These are phyloP conservation scores for Exserohilum turcica DNA, from an alignment of 2,329 filamentous ascomycete species.

Conservation along the genomic window DNA sequence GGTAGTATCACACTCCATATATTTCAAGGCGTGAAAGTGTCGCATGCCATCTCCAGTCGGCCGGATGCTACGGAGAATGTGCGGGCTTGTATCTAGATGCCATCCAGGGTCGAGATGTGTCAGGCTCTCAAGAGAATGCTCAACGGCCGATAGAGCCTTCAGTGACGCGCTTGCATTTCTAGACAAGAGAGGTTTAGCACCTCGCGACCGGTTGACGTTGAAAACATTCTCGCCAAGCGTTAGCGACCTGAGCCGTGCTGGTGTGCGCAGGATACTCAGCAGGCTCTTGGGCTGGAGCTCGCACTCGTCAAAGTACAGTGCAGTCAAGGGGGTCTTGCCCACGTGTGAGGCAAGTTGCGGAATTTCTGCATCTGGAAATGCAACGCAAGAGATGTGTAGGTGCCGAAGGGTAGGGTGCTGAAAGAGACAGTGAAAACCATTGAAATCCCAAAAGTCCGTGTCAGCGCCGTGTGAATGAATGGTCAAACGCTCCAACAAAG, in stretches of 20 bases:
- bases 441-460: slow-evolving; percentile 42
- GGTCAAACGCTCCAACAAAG: slow-evolving; percentile 36
- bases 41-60: slow-evolving; percentile 37
- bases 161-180: slow-evolving; percentile 23
- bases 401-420: slow-evolving; percentile 41
- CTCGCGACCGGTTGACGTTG: slow-evolving; percentile 24
- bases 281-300: slow-evolving; percentile 33
- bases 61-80: slow-evolving; percentile 21
- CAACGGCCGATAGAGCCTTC: slow-evolving; percentile 33
- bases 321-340: slow-evolving; percentile 35
- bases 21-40: slow-evolving; percentile 36
- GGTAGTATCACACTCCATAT: slow-evolving; percentile 35
- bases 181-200: slow-evolving; percentile 23
- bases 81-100: slow-evolving; percentile 16
- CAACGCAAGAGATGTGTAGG: slow-evolving; percentile 42
- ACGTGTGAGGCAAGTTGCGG: slow-evolving; percentile 26
- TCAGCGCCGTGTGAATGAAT: slow-evolving; percentile 43
- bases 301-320: slow-evolving; percentile 46
- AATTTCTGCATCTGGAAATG: slow-evolving; percentile 24
- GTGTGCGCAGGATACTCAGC: slow-evolving; percentile 33
- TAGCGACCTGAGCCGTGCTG: slow-evolving; percentile 37
- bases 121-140: slow-evolving; percentile 40
- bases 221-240: slow-evolving; percentile 44
- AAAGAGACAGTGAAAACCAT: slow-evolving; percentile 42
- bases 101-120: slow-evolving; percentile 36